Base-by-base conservation (phyloP, 139 green algal genomes). In the Medakamo hakoo region DNA sequence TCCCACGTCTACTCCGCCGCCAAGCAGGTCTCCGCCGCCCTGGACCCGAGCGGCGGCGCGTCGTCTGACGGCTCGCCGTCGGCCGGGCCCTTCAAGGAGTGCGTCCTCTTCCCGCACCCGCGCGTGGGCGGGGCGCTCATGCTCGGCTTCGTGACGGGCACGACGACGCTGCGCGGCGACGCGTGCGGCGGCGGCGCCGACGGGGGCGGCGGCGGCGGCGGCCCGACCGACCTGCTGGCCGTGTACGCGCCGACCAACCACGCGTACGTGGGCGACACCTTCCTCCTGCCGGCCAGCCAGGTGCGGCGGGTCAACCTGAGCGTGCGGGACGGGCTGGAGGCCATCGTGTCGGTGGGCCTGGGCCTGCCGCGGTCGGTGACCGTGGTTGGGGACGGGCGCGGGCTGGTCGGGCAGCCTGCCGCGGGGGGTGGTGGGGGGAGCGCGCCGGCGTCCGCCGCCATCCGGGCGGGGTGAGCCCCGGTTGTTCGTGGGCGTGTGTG, bases 221-320 rank as follows among this genome's bases (percentile, higher is more conserved):
- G 9, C 16, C 9, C 40, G 40, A 21, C 40, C 40, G 71, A 87
- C 32, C 66, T 95, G 32, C 81, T 70, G 30, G 79, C 67, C 3
- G 88, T 95, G 3, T 96, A 92, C 69, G 75, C 96, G 16, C 90
- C 89, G 21, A 96, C 90, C 31, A 96, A 96, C 67, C 90, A 96
- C 61, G 78, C 84, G 27, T 93, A 88, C 58, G 80, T 92, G 21
- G 89, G 89, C 0, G 89, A 96, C 75, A 80, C 95, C 23, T 94
- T 93, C 63, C 67, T 97, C 48, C 62, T 96, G 2, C 65, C 75
- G 28, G 76, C 81, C 14, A 72, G 83, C 26, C 89, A 97, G 65
- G 84, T 96, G 68, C 91, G 95, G 29, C 78, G 82, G 28, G 87
- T 84, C 30, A 92, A 91, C 64, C 71, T 97, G 4, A 84, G 78